Percentiles rank a stretch among this genome's conserved stretches.
These are phyloP conservation scores for Aspergillus clavatus DNA, from an alignment of 2,329 filamentous ascomycete species.

Conservation along the genomic window DNA sequence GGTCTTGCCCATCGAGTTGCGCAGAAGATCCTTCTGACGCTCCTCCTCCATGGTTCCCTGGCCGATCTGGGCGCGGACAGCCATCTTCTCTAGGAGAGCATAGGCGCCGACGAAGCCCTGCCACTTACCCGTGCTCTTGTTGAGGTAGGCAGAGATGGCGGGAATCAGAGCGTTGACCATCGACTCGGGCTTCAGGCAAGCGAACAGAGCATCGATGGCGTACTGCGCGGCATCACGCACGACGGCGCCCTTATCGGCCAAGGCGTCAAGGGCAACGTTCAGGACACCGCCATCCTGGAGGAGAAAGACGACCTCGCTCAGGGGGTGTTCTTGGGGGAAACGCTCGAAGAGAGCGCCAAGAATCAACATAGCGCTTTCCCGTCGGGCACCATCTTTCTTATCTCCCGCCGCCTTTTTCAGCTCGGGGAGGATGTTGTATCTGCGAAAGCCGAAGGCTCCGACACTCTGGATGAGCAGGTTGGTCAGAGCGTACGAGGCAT, in stretches of 20 bases:
- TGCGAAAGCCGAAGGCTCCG: constrained; percentile 57
- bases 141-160: constrained; percentile 67
- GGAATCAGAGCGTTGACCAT: constrained; percentile 80
- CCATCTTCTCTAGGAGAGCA: constrained; percentile 84
- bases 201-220: constrained; percentile 83
- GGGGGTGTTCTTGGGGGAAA: constrained; percentile 69
- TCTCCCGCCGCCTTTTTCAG: constrained; percentile 76
- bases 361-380: constrained; percentile 92
- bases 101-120: constrained; percentile 88
- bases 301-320: constrained; percentile 76
- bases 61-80: constrained; percentile 85
- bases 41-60: constrained; percentile 81
- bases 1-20: constrained; percentile 76
- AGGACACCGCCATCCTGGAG: constrained; percentile 74
- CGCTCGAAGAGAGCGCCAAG: constrained; percentile 90
- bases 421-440: constrained; percentile 59
- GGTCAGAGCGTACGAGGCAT: constrained; percentile 61
- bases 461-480: constrained; percentile 61
- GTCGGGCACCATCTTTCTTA: constrained; percentile 82
- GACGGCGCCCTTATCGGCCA: constrained; percentile 83
- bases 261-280: constrained; percentile 68
- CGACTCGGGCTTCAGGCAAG: constrained; percentile 72
- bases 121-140: constrained; percentile 88
- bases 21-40: constrained; percentile 78
- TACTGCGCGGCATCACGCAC: constrained; percentile 92